These are phyloP conservation scores for Xylaria curta DNA, from an alignment of 495 filamentous ascomycete species.

Conservation along the genomic window DNA sequence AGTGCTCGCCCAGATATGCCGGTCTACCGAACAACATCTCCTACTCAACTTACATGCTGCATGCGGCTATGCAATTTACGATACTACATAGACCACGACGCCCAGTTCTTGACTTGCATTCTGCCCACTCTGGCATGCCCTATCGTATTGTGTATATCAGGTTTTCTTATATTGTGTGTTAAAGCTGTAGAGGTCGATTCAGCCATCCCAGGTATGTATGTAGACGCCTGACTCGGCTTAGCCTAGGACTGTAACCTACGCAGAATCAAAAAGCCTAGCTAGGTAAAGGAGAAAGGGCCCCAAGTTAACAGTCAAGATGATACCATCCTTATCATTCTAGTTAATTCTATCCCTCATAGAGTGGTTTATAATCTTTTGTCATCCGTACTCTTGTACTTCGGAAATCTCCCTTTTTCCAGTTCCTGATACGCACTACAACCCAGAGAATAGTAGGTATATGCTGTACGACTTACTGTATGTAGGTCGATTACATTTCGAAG, in stretches of 20 bases:
- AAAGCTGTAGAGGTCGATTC: no score
- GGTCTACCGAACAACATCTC: neutral
- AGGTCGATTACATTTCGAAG: no score
- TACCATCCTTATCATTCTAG: neutral
- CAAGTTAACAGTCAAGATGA: neutral
- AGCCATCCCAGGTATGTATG: neutral
- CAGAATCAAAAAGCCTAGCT: neutral
- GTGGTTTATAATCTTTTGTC: neutral
- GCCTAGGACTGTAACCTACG: neutral
- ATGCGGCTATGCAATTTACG: neutral
- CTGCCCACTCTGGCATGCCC: no score
- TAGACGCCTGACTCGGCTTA: neutral
- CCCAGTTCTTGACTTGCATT: neutral
- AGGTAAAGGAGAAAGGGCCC: neutral
- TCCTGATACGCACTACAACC: no score
- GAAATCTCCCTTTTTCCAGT: neutral
- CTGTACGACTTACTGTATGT: no score
- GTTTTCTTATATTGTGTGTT: no score
- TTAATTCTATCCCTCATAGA: neutral
- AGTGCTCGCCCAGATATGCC: neutral
- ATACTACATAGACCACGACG: neutral
- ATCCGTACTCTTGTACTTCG: neutral
- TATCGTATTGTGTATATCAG: no score
- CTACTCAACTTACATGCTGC: neutral
- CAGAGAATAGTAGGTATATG: no score